Evolutionary conservation across 805 yeast genomes (phyloP).

Genomic region (Saturnispora diversa): DNA sequence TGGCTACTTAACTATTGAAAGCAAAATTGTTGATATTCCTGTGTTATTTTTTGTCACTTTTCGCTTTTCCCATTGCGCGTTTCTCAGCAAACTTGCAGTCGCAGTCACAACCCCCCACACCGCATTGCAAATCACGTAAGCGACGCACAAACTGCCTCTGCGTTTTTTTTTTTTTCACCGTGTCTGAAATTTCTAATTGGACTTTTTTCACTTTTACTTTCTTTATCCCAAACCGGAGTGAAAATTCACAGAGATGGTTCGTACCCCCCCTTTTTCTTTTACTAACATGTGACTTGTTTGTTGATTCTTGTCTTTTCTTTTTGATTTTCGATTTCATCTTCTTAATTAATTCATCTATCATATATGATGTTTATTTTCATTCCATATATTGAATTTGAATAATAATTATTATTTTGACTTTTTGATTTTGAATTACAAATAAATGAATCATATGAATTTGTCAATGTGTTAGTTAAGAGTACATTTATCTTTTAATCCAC

Average conservation of each 20-base stretch:
- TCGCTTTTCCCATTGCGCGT: background rate
- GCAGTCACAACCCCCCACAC: background rate
- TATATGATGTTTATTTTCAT: no score
- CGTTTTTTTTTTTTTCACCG: background rate
- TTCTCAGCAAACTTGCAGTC: slow-evolving; percentile 3
- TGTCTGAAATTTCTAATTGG: no score
- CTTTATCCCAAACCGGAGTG: slow-evolving; percentile 80
- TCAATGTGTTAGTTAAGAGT: no score
- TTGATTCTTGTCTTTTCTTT: background rate
- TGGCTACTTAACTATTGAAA: no score
- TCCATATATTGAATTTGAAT: no score
- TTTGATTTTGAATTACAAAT: no score
- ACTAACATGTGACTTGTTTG: slow-evolving; percentile 32
- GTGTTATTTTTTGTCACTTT: background rate
- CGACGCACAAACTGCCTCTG: background rate
- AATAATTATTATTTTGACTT: no score
- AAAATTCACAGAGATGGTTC: slow-evolving; percentile 95
- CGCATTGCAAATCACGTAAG: background rate
- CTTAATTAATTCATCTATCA: no score
- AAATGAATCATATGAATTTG: no score
- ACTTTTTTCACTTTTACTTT: background rate
- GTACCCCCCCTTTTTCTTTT: slow-evolving; percentile 38
- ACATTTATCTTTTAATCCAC: no score
- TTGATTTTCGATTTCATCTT: no score
- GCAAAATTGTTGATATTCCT: slow-evolving; percentile 1